phyloP scores from a whole-genome alignment of 805 yeast genomes.

The Naumovozyma dairenensis region DNA sequence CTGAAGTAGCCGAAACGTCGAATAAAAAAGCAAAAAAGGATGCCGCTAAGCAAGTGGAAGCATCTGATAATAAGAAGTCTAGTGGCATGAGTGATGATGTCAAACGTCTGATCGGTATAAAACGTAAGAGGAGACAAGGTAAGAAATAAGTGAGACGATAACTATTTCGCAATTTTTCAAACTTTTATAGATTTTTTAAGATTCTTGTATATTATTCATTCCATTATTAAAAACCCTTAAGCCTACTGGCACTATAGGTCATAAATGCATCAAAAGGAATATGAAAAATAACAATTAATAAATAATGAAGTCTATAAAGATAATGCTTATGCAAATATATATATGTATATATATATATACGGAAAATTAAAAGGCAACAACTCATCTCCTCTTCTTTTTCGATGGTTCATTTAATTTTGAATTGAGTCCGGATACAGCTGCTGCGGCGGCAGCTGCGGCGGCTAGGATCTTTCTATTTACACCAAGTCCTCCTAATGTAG shows the following conservation, averaged over 20 bases:
- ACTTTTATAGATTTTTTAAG: too few species aligned
- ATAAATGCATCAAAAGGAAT: too few species aligned
- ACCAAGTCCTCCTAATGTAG: constrained; percentile 27
- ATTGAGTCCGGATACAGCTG: constrained; percentile 25
- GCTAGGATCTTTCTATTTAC: constrained; percentile 30
- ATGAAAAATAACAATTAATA: too few species aligned
- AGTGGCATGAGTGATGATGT: constrained; percentile 43
- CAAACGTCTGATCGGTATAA: constrained; percentile 55
- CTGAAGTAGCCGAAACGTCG: constrained; percentile 10
- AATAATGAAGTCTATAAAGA: neutral
- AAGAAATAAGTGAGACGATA: constrained; percentile 27
- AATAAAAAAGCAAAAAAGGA: constrained; percentile 23
- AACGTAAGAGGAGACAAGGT: constrained; percentile 53
- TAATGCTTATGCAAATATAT: neutral
- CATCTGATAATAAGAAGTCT: constrained; percentile 8
- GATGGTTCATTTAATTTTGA: constrained; percentile 18
- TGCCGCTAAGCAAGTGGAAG: constrained; percentile 13
- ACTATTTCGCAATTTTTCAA: neutral
- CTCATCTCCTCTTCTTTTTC: constrained; percentile 22
- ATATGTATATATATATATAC: neutral
- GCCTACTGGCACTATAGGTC: too few species aligned
- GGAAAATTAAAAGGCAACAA: neutral
- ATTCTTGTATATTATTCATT: too few species aligned
- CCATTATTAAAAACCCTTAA: too few species aligned
- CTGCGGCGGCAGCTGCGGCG: constrained; percentile 32